Evolutionary conservation across 2,329 filamentous ascomycete species (phyloP).

Genomic region (Zasmidium citrigriseum): DNA sequence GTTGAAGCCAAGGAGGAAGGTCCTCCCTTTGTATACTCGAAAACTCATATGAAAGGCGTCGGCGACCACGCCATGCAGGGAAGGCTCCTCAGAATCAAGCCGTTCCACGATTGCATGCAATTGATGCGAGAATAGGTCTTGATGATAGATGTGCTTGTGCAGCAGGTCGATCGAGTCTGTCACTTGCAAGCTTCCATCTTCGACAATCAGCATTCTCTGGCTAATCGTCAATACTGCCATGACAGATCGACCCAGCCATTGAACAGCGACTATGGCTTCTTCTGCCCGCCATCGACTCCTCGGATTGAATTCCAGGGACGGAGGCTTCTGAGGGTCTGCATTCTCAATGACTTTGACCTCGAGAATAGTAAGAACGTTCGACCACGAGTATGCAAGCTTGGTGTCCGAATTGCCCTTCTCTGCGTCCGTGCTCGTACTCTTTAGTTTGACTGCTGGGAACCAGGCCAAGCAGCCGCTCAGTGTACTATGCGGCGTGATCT

Average conservation of each 20-base stretch:
- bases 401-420: constrained; percentile 69
- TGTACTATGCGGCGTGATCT: constrained; percentile 83
- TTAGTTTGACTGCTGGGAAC: constrained; percentile 95
- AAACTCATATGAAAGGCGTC: constrained; percentile 99
- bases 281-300: constrained; percentile 90
- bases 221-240: constrained; percentile 90
- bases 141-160: constrained; percentile 88
- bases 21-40: constrained; percentile 86
- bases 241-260: constrained; percentile 95
- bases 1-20: constrained; percentile 92
- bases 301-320: constrained; percentile 75
- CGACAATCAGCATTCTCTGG: constrained; percentile 86
- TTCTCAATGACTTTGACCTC: constrained; percentile 75
- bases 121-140: constrained; percentile 86
- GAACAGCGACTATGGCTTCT: constrained; percentile 92
- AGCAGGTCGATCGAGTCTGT: constrained; percentile 94
- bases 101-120: constrained; percentile 83
- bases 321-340: constrained; percentile 72
- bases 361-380: constrained; percentile 90
- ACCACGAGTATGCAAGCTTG: constrained; percentile 98
- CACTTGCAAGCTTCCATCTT: constrained; percentile 84
- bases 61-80: constrained; percentile 93
- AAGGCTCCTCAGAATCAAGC: constrained; percentile 79
- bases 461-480: constrained; percentile 94
- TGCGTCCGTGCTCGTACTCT: constrained; percentile 59